Percentiles rank a stretch among this genome's conserved stretches.
These are phyloP conservation scores for Diaporthe sp. DNA, from an alignment of 2,329 filamentous ascomycete species.

Conservation along the genomic window DNA sequence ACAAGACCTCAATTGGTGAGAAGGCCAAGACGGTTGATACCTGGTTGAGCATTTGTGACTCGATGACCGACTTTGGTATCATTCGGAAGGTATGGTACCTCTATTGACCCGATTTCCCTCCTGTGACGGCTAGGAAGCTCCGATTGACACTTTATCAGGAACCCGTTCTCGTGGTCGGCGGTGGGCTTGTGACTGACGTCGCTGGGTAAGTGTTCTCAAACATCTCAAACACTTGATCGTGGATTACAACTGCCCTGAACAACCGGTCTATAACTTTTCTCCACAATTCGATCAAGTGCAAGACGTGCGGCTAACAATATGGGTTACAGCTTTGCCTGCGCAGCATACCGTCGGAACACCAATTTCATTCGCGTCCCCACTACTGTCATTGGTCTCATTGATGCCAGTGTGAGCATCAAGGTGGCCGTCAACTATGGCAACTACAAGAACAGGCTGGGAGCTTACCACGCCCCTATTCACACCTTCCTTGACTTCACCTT, in stretches of 20 bases:
- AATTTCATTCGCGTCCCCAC: slow-evolving; percentile 82
- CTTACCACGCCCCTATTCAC: slow-evolving; percentile 79
- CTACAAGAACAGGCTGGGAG: slow-evolving; percentile 81
- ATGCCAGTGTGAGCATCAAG: slow-evolving; percentile 82
- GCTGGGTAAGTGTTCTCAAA: slow-evolving; percentile 69
- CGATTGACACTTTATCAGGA: slow-evolving; percentile 56
- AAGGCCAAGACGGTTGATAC: slow-evolving; percentile 82
- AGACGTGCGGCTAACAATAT: slow-evolving; percentile 42
- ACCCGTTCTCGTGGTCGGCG: slow-evolving; percentile 76
- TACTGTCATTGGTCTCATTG: slow-evolving; percentile 81
- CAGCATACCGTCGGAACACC: slow-evolving; percentile 78
- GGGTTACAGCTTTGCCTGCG: slow-evolving; percentile 72
- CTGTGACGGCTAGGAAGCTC: not conserved
- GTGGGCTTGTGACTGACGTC: slow-evolving; percentile 80
- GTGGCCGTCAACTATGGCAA: slow-evolving; percentile 84
- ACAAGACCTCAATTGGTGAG: slow-evolving; percentile 82
- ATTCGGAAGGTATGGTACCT: slow-evolving; percentile 66
- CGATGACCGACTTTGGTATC: slow-evolving; percentile 81
- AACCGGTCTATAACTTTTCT: not conserved
- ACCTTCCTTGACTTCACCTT: slow-evolving; percentile 83
- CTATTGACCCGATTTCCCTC: too few species aligned
- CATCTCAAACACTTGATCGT: slow-evolving; percentile 28
- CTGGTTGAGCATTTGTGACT: slow-evolving; percentile 77
- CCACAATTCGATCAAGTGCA: not conserved
- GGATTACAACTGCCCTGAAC: not conserved